phyloP scores from a whole-genome alignment of 2,329 filamentous ascomycete species.

The Scedosporium boydii region DNA sequence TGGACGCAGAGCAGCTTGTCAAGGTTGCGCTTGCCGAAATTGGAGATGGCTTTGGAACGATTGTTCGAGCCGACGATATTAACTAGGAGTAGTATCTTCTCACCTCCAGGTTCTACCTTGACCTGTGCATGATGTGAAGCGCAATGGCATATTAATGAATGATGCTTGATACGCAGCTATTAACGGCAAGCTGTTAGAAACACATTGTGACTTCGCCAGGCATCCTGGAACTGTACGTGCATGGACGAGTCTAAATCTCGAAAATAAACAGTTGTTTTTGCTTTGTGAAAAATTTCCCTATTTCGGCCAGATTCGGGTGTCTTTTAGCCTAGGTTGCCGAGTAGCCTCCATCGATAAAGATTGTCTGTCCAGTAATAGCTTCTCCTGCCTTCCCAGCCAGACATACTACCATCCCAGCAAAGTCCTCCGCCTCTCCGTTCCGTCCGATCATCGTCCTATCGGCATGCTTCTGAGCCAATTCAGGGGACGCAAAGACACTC shows the following conservation, averaged over 20 bases:
- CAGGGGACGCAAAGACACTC: slow-evolving; percentile 13
- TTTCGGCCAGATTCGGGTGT: background rate
- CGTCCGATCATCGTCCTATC: slow-evolving; percentile 19
- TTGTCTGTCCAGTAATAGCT: slow-evolving; percentile 21
- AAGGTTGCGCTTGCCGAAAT: slow-evolving; percentile 47
- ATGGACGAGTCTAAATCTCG: no score
- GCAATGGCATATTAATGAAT: no score
- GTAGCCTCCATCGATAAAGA: slow-evolving; percentile 25
- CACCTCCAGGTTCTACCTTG: no score
- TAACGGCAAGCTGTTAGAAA: no score
- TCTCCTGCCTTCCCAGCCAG: slow-evolving; percentile 20
- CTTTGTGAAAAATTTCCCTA: background rate
- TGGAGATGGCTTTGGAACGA: slow-evolving; percentile 52
- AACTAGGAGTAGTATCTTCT: slow-evolving; percentile 6
- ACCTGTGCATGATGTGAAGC: no score
- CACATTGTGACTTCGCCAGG: no score
- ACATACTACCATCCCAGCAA: slow-evolving; percentile 20
- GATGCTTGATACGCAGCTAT: no score
- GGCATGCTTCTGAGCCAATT: slow-evolving; percentile 15
- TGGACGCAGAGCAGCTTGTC: slow-evolving; percentile 40
- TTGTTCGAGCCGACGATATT: slow-evolving; percentile 32
- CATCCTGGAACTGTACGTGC: no score
- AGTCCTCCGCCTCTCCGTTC: slow-evolving; percentile 21
- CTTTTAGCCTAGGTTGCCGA: slow-evolving; percentile 16
- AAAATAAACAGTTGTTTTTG: background rate